A percentile compares a stretch with the other conserved stretches of the same genome.
These are phyloP conservation scores for Trifolium pratense DNA, from an alignment of 306 rosid species.

Conservation along the genomic window DNA sequence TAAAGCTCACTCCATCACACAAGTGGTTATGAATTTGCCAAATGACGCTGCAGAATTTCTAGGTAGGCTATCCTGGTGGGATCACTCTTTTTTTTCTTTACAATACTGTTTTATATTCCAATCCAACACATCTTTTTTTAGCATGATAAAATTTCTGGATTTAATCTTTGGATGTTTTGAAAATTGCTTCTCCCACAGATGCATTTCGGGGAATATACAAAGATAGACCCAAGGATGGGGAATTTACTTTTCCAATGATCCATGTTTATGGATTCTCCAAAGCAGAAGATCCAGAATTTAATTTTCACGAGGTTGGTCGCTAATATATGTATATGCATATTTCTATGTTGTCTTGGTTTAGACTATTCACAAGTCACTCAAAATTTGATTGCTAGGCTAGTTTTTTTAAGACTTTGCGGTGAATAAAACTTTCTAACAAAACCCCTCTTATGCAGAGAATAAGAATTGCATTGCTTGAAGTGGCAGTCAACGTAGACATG, in stretches of 20 bases:
- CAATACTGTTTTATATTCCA: conserved; percentile 17
- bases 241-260: conserved; percentile 67
- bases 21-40: conserved; percentile 97
- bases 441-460: conserved; percentile 63
- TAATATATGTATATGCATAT: conserved; percentile 22
- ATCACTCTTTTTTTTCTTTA: conserved; percentile 20
- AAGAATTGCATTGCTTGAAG: conserved; percentile 80
- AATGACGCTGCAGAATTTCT: conserved; percentile 86
- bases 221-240: conserved; percentile 53
- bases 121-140: conserved; percentile 37
- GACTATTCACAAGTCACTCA: conserved; percentile 25
- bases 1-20: conserved; percentile 76
- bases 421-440: conserved; percentile 20
- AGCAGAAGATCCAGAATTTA: conserved; percentile 94
- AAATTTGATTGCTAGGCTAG: conserved; percentile 26
- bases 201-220: conserved; percentile 77
- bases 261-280: conserved; percentile 96
- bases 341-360: conserved; percentile 14
- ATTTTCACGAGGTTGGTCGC: conserved; percentile 80
- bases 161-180: conserved; percentile 32
- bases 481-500: conserved; percentile 78
- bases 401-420: conserved; percentile 4
- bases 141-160: conserved; percentile 13
- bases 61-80: conserved; percentile 54
- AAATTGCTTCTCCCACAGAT: conserved; percentile 52